Evolutionary conservation across 2,329 filamentous ascomycete species (phyloP).

Genomic region (Decorospora gaudefroyi): DNA sequence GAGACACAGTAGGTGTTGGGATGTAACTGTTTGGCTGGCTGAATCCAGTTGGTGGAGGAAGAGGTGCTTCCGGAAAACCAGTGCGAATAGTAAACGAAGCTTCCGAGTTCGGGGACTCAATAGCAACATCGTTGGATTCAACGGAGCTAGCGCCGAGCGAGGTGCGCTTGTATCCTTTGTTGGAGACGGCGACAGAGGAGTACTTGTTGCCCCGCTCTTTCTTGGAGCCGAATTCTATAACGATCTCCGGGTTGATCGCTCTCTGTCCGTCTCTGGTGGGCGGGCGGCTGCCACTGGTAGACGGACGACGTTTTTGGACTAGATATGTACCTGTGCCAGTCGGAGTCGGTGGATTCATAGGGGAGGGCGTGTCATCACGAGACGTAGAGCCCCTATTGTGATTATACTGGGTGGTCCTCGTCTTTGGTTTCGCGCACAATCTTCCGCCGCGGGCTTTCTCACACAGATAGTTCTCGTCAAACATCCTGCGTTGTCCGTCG

Average conservation of each 20-base stretch:
- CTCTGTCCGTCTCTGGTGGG: conserved; percentile 32
- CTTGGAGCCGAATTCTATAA: conserved; percentile 36
- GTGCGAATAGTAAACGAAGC: conserved; percentile 39
- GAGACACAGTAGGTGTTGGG: conserved; percentile 24
- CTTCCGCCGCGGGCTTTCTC: conserved; percentile 27
- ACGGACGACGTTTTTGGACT: conserved; percentile 33
- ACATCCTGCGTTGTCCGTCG: conserved; percentile 33
- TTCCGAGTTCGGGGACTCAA: conserved; percentile 41
- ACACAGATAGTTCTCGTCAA: conserved; percentile 34
- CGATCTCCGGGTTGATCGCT: conserved; percentile 32
- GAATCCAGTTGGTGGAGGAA: conserved; percentile 23
- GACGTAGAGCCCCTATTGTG: conserved; percentile 18
- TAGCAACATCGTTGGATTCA: conserved; percentile 29
- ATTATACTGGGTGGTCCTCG: conserved; percentile 31
- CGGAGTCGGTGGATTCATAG: conserved; percentile 41
- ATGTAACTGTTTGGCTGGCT: conserved; percentile 26
- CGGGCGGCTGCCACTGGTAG: conserved; percentile 29
- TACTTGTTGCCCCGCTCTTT: conserved; percentile 36
- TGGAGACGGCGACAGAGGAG: conserved; percentile 21
- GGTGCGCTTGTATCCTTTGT: conserved; percentile 31
- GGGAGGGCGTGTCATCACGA: conserved; percentile 38
- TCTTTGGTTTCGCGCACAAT: conserved; percentile 34
- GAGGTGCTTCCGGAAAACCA: conserved; percentile 38
- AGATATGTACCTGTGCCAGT: conserved; percentile 30
- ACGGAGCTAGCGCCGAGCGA: conserved; percentile 30